These are phyloP conservation scores for Xylariaceae sp. DNA, from an alignment of 2,329 filamentous ascomycete species.

Conservation along the genomic window DNA sequence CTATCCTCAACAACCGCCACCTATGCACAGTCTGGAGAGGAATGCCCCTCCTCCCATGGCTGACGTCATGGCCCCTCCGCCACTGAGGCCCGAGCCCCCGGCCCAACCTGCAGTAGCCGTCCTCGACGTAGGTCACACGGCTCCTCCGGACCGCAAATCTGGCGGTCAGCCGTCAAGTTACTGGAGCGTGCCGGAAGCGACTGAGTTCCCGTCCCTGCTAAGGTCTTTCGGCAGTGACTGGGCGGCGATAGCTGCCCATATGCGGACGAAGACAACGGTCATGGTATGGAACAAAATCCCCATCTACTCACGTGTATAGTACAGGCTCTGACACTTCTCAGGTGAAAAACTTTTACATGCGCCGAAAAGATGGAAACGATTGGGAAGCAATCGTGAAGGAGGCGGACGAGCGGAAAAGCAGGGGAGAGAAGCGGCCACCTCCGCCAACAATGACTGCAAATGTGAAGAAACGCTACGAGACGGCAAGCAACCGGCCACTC, in stretches of 20 bases:
- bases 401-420: slow-evolving; percentile 49
- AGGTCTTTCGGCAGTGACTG: slow-evolving; percentile 76
- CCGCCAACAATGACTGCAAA: slow-evolving; percentile 52
- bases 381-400: slow-evolving; percentile 57
- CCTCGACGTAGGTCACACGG: slow-evolving; percentile 43
- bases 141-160: slow-evolving; percentile 45
- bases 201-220: slow-evolving; percentile 68
- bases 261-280: slow-evolving; percentile 80
- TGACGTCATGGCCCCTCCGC: slow-evolving; percentile 53
- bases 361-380: slow-evolving; percentile 58
- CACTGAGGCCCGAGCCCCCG: slow-evolving; percentile 50
- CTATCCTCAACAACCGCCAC: slow-evolving; percentile 25
- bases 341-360: slow-evolving; percentile 65
- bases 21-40: slow-evolving; percentile 24
- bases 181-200: slow-evolving; percentile 79
- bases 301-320: background rate
- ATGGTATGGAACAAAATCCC: slow-evolving; percentile 59
- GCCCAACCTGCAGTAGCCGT: slow-evolving; percentile 44
- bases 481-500: slow-evolving; percentile 40
- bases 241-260: slow-evolving; percentile 66
- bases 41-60: slow-evolving; percentile 34
- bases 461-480: slow-evolving; percentile 48
- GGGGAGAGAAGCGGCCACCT: slow-evolving; percentile 55
- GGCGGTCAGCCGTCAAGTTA: slow-evolving; percentile 68
- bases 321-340: slow-evolving; percentile 27